Percentiles rank a stretch among this genome's conserved stretches.
Conservation (phyloP, 2,329 filamentous ascomycete species). For the Stemphylium beticola region DNA sequence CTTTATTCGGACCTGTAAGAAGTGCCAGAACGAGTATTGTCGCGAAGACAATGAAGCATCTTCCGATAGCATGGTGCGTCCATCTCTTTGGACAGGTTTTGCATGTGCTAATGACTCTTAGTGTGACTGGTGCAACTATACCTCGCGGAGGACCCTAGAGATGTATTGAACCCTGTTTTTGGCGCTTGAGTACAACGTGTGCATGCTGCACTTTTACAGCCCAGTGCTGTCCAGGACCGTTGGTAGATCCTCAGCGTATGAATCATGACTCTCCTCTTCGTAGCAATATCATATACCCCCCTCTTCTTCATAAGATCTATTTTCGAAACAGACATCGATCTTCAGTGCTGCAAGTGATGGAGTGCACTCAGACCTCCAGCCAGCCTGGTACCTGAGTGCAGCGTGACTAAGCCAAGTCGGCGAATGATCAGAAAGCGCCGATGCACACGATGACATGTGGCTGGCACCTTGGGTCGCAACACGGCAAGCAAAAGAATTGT, state of each 20-base stretch:
- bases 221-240: neutral
- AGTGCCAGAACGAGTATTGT: slow-evolving; percentile 82
- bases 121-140: slow-evolving; percentile 51
- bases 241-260: neutral
- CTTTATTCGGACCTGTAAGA: slow-evolving; percentile 73
- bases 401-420: slow-evolving; percentile 22
- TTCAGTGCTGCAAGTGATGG: neutral
- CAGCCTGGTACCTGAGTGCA: too few relatives aligned
- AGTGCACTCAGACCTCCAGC: too few relatives aligned
- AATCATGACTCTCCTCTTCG: slow-evolving; percentile 18
- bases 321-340: neutral
- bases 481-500: slow-evolving; percentile 16
- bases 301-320: neutral
- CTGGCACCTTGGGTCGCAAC: slow-evolving; percentile 30
- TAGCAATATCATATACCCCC: slow-evolving; percentile 26
- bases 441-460: slow-evolving; percentile 44
- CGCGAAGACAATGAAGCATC: slow-evolving; percentile 83
- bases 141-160: slow-evolving; percentile 42
- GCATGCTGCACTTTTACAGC: neutral
- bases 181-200: neutral
- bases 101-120: slow-evolving; percentile 20
- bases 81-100: too few relatives aligned
- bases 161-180: slow-evolving; percentile 35
- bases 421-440: slow-evolving; percentile 33
- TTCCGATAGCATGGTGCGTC: slow-evolving; percentile 61